Percentiles rank a stretch among this genome's conserved stretches.
Evolutionary conservation across 768 basidiomycete genomes (phyloP).

Genomic region (Russula sp.): DNA sequence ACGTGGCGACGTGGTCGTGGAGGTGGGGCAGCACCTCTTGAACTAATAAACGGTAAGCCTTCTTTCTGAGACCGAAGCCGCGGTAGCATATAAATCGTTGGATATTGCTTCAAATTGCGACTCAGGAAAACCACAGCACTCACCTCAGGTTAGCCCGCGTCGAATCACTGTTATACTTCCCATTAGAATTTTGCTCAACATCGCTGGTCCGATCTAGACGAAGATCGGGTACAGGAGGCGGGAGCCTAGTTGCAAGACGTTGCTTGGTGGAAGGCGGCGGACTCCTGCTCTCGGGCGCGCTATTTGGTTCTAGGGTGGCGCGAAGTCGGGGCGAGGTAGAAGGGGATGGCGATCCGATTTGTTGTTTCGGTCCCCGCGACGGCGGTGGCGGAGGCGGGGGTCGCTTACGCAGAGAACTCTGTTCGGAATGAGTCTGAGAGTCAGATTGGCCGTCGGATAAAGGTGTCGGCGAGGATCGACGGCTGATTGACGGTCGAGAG

Average conservation of each 20-base stretch:
- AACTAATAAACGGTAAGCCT: conserved; percentile 19
- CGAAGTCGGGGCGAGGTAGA: conserved; percentile 19
- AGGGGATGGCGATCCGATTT: conserved; percentile 23
- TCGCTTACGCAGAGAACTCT: conserved; percentile 23
- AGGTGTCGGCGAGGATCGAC: conserved; percentile 17
- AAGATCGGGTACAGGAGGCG: conserved; percentile 23
- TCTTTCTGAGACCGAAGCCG: neutral
- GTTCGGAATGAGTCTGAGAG: neutral
- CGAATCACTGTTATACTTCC: neutral
- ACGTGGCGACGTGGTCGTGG: conserved; percentile 4
- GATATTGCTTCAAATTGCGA: neutral
- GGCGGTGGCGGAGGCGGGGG: conserved; percentile 19
- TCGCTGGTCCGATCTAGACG: conserved; percentile 5
- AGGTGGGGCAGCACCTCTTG: neutral
- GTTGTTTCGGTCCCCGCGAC: conserved; percentile 21
- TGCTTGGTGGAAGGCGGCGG: conserved; percentile 22
- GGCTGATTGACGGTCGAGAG: conserved; percentile 5
- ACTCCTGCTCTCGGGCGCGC: conserved; percentile 4
- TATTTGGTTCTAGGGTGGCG: conserved; percentile 8
- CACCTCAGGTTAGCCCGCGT: conserved; percentile 4
- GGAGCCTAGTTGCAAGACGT: conserved; percentile 19
- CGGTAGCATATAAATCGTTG: neutral
- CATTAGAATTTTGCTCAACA: neutral
- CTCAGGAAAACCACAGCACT: neutral
- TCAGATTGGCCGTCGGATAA: conserved; percentile 5